Conservation (phyloP, 495 filamentous ascomycete species). For the Cenococcum geophilum region DNA sequence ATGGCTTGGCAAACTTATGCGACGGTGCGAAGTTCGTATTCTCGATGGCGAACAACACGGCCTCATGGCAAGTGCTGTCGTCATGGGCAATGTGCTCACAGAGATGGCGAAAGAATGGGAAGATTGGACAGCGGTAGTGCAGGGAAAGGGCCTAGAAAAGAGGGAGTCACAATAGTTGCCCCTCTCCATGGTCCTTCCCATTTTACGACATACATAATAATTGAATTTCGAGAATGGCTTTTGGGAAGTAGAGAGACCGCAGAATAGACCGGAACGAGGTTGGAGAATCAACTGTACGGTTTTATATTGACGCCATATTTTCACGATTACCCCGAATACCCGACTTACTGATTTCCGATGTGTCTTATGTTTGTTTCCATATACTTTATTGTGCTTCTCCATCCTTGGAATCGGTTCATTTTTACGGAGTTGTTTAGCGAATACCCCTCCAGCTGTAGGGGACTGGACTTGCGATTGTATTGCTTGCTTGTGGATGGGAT, state of each 20-base stretch:
- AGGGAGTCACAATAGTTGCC: not conserved
- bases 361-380: too few species aligned
- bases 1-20: slow-evolving; percentile 93
- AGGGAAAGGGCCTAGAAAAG: slow-evolving; percentile 16
- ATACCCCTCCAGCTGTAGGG: not conserved
- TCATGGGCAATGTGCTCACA: slow-evolving; percentile 89
- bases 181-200: not conserved
- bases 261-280: not conserved
- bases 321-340: too few species aligned
- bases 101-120: slow-evolving; percentile 95
- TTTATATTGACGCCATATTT: slow-evolving; percentile 1
- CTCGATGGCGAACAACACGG: slow-evolving; percentile 93
- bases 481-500: too few species aligned
- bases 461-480: too few species aligned
- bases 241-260: not conserved
- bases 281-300: not conserved
- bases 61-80: slow-evolving; percentile 85
- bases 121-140: slow-evolving; percentile 55
- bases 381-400: too few species aligned
- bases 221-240: not conserved
- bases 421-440: not conserved
- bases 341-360: too few species aligned
- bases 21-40: slow-evolving; percentile 67
- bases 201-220: not conserved
- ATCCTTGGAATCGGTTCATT: too few species aligned